Evolutionary conservation across 306 rosid genomes (phyloP).

Genomic region (Dalbergia cultrata): DNA sequence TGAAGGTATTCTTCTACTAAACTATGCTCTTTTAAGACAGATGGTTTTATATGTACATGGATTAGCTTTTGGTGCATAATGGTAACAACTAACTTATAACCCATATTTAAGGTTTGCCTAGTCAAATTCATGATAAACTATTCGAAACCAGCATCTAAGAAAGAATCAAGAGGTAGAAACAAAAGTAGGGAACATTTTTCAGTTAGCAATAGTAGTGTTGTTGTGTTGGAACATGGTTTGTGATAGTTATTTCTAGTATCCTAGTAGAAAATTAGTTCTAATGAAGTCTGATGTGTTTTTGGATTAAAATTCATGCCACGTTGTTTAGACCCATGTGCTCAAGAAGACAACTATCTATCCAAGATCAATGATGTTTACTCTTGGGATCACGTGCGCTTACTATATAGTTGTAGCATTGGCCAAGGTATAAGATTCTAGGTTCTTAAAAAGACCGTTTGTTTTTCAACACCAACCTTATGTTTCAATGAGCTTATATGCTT

Average conservation of each 20-base stretch:
- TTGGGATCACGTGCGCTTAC: background rate
- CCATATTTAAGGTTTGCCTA: background rate
- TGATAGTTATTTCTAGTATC: too few relatives aligned
- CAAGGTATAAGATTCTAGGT: background rate
- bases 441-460: background rate
- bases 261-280: background rate
- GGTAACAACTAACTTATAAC: background rate
- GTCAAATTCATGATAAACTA: background rate
- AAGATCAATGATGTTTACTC: background rate
- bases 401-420: background rate
- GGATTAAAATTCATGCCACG: background rate
- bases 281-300: background rate
- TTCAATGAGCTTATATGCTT: background rate
- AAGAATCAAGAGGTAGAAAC: background rate
- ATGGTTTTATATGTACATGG: too few relatives aligned
- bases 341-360: background rate
- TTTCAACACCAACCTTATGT: too few relatives aligned
- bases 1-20: background rate
- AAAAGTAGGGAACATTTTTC: too few relatives aligned
- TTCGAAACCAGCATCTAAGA: background rate
- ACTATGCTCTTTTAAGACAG: too few relatives aligned
- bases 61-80: background rate
- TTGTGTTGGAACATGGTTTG: too few relatives aligned
- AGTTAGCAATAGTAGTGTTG: too few relatives aligned
- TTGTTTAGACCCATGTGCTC: background rate